Percentiles rank a stretch among this genome's conserved stretches.
Evolutionary conservation across 2,329 filamentous ascomycete genomes (phyloP).

Genomic region (Coniochaeta hoffmannii): DNA sequence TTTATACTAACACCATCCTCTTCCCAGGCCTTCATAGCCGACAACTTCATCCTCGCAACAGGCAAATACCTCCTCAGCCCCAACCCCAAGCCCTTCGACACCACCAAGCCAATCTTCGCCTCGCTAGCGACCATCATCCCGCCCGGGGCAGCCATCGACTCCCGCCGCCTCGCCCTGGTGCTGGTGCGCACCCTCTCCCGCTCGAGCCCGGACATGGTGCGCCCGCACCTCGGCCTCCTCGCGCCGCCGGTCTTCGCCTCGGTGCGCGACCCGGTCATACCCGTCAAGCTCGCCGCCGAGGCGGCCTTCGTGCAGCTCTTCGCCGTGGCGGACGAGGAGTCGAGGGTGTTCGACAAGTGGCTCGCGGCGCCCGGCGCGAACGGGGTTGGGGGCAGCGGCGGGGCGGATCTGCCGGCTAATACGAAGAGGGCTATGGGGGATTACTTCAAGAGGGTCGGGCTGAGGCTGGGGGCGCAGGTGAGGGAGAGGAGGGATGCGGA

Average conservation of each 20-base stretch:
- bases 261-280: constrained; percentile 86
- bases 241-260: constrained; percentile 79
- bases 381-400: not conserved
- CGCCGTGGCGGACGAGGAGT: constrained; percentile 80
- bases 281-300: constrained; percentile 90
- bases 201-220: constrained; percentile 69
- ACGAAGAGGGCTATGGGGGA: constrained; percentile 88
- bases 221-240: constrained; percentile 74
- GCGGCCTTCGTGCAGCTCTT: constrained; percentile 90
- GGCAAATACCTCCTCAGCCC: constrained; percentile 80
- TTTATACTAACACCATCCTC: constrained; percentile 12
- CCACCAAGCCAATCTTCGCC: constrained; percentile 72
- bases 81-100: constrained; percentile 63
- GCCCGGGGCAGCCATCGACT: constrained; percentile 73
- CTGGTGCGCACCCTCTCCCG: constrained; percentile 80
- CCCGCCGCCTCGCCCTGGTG: constrained; percentile 77
- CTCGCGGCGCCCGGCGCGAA: constrained; percentile 54
- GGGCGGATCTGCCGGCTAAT: constrained; percentile 55
- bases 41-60: constrained; percentile 82
- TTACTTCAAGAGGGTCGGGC: constrained; percentile 90
- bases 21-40: constrained; percentile 66
- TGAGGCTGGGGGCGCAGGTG: constrained; percentile 78
- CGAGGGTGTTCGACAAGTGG: constrained; percentile 84
- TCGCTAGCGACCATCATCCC: constrained; percentile 67
- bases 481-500: constrained; percentile 87